phyloP scores from a whole-genome alignment of 306 rosid genomes.

The Cucurbita moschata region DNA sequence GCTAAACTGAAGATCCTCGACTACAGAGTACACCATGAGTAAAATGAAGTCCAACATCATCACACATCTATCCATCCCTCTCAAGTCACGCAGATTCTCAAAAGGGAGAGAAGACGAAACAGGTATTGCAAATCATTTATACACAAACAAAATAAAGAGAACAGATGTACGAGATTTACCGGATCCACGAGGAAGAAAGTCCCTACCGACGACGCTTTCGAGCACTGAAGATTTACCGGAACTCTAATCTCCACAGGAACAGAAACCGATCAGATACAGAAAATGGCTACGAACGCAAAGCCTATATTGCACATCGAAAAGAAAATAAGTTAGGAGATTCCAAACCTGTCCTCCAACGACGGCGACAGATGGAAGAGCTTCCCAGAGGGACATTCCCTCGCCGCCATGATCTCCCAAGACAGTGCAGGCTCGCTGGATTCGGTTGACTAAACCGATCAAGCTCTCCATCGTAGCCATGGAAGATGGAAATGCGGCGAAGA shows the following conservation, averaged over 20 bases:
- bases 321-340: too few species aligned
- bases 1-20: not conserved
- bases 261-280: not conserved
- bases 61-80: not conserved
- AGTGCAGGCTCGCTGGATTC: slow-evolving; percentile 94
- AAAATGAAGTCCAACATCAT: not conserved
- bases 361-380: slow-evolving; percentile 98
- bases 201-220: slow-evolving; percentile 97
- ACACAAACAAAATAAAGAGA: not conserved
- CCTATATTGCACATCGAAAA: not conserved
- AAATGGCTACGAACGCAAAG: not conserved
- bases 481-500: slow-evolving; percentile 10
- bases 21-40: not conserved
- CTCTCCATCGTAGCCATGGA: slow-evolving; percentile 92
- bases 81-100: not conserved
- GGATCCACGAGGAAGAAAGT: slow-evolving; percentile 98
- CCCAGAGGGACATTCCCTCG: slow-evolving; percentile 98
- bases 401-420: slow-evolving; percentile 94
- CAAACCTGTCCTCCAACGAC: slow-evolving; percentile 97
- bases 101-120: not conserved
- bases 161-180: slow-evolving; percentile 25
- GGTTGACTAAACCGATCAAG: slow-evolving; percentile 94
- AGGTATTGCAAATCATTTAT: not conserved
- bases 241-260: slow-evolving; percentile 31
- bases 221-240: slow-evolving; percentile 93